Base-by-base conservation (phyloP, 2,329 filamentous ascomycete species). In the Nigrospora sphaerica region DNA sequence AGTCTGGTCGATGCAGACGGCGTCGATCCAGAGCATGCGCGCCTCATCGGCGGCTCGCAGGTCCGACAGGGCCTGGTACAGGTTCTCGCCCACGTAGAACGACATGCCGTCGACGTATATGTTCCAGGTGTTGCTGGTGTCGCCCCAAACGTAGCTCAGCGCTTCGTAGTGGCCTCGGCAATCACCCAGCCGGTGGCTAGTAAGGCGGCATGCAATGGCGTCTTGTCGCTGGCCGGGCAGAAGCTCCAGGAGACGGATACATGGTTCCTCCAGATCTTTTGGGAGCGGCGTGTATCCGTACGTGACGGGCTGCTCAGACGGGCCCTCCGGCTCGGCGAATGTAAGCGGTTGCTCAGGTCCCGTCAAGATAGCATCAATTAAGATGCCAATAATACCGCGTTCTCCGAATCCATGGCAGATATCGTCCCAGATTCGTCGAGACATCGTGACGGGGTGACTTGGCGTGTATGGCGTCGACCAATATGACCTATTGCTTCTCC, bases 1-100 rank as follows among this genome's bases (percentile, higher is more conserved):
- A 4, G 7, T 14, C 37, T 53, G 51, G 35, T 53, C 36, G 13
- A 53, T 51, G 13, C 51, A 53, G 17, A 51, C 38, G 3, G 51
- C 51, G 37, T 53, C 51, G 1, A 51, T 38, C 51, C 49, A 52
- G 2, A 52, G 32, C 1, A 12, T 31, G n/a, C 46, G 32, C 11
- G 23, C 6, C 11, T 19, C 36, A 12, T 45, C n/a, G 19, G 16
- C 4, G n/a, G 32, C 12, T n/a, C 34, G 43, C 14, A 45, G 19
- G 18, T 45, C 43, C 6, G 32, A n/a, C 23, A 45, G 10, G 3
- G 43, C 43, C 3, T 39, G 34, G 10, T 39, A 39, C n/a, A 45
- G 9, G 36, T 19, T 39, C n/a, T 13, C 16, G 19, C 19, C 18
- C 12, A 45, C 32, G 19, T 12, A 2, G 13, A 45, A 12, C 6